Percentiles rank a stretch among this genome's conserved stretches.
These are phyloP conservation scores for Pulveroboletus sp. DNA, from an alignment of 768 basidiomycete genomes.

Conservation along the genomic window DNA sequence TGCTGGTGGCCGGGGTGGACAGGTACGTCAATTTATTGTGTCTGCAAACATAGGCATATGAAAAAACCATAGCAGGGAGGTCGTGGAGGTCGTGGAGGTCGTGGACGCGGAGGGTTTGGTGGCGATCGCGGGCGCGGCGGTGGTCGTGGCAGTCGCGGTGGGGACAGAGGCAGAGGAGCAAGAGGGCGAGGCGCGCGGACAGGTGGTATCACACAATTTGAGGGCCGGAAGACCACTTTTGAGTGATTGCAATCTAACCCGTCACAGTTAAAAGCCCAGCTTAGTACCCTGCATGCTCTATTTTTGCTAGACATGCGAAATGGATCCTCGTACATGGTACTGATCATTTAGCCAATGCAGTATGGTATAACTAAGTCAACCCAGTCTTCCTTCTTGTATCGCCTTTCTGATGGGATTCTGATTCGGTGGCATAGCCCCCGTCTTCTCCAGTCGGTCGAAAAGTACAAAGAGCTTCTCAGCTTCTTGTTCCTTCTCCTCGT, in stretches of 20 bases:
- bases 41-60: not conserved
- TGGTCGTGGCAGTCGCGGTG: slow-evolving; percentile 41
- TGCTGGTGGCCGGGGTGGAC: slow-evolving; percentile 49
- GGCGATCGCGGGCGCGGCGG: slow-evolving; percentile 34
- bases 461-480: slow-evolving; percentile 88
- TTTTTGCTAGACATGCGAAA: not conserved
- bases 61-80: slow-evolving; percentile 22
- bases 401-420: slow-evolving; percentile 74
- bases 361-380: not conserved
- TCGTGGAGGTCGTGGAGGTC: slow-evolving; percentile 30
- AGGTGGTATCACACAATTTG: slow-evolving; percentile 48
- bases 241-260: slow-evolving; percentile 13
- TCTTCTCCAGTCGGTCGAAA: slow-evolving; percentile 83
- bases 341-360: not conserved
- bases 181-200: slow-evolving; percentile 43
- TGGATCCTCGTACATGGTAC: not conserved
- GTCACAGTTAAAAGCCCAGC: not conserved
- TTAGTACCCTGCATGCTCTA: not conserved
- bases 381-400: slow-evolving; percentile 34
- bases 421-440: slow-evolving; percentile 57
- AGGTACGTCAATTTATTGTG: slow-evolving; percentile 31
- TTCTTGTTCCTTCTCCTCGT: slow-evolving; percentile 93
- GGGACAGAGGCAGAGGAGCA: slow-evolving; percentile 32
- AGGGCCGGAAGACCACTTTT: slow-evolving; percentile 53
- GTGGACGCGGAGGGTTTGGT: slow-evolving; percentile 18